Evolutionary conservation across 2,329 filamentous ascomycete genomes (phyloP).

Genomic region (Nigrospora osmanthi): DNA sequence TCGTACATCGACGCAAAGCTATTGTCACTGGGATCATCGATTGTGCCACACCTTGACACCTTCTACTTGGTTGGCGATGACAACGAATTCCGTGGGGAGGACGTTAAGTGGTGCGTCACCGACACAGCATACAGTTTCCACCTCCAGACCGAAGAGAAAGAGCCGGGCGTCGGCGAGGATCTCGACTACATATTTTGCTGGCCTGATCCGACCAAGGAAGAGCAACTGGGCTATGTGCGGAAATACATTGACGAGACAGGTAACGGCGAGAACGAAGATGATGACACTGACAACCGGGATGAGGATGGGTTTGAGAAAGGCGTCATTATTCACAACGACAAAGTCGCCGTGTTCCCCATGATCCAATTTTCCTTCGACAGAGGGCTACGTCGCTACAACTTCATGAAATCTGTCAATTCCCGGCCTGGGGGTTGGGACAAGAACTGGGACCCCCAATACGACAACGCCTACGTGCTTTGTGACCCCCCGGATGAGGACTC

Average conservation of each 20-base stretch:
- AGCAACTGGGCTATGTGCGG: conserved; percentile 2
- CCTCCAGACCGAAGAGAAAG: conserved; percentile 9
- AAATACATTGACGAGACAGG: not conserved
- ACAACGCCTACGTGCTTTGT: not conserved
- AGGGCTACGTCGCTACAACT: conserved; percentile 7
- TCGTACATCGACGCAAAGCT: not conserved
- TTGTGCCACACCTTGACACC: conserved; percentile 3
- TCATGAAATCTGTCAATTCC: not conserved
- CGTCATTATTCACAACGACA: not conserved
- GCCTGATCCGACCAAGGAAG: conserved; percentile 12
- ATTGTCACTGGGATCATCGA: not conserved
- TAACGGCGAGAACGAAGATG: not conserved
- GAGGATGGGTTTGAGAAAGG: not conserved
- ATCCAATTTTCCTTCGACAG: conserved; percentile 5
- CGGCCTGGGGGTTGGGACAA: conserved; percentile 1
- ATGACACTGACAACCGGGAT: not conserved
- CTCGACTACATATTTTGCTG: conserved; percentile 18
- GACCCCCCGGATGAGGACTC: not conserved
- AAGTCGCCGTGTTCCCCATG: conserved; percentile 8
- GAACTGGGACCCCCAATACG: conserved; percentile 1
- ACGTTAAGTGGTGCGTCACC: conserved; percentile 16
- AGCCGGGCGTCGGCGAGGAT: conserved; percentile 9
- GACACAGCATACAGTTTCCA: conserved; percentile 11
- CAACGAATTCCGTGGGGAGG: not conserved
- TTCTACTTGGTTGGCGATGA: conserved; percentile 9